phyloP scores from a whole-genome alignment of 2,329 filamentous ascomycete genomes.

The Penicillium sp. region DNA sequence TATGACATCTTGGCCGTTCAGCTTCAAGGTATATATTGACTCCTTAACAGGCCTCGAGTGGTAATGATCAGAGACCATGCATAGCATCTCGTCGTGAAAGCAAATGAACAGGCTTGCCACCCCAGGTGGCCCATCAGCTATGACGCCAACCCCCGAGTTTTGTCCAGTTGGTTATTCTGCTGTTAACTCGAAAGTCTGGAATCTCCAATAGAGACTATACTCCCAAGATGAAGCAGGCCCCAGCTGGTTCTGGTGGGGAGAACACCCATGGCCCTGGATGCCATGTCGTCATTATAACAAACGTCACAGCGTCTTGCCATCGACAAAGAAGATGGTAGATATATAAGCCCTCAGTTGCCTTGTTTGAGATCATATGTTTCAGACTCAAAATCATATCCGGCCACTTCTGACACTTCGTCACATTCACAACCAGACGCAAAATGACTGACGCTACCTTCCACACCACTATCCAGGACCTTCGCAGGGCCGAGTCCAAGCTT shows the following conservation, averaged over 20 bases:
- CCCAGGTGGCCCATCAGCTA: neutral
- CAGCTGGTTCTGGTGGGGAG: slow-evolving; percentile 5
- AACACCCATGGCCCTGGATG: slow-evolving; percentile 10
- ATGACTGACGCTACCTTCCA: neutral
- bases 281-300: slow-evolving; percentile 23
- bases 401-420: neutral
- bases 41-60: neutral
- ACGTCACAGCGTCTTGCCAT: slow-evolving; percentile 20
- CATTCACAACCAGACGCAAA: neutral
- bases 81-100: neutral
- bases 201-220: neutral
- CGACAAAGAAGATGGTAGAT: neutral
- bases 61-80: neutral
- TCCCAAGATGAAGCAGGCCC: neutral
- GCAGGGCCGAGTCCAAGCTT: neutral
- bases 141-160: slow-evolving; percentile 2
- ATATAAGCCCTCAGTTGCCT: slow-evolving; percentile 4
- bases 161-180: neutral
- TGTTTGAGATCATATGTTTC: neutral
- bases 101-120: slow-evolving; percentile 2
- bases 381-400: neutral
- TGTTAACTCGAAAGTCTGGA: neutral
- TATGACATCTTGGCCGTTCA: neutral
- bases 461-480: neutral
- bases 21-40: neutral